Evolutionary conservation across 1,139 yeast genomes (phyloP).

Genomic region (Pneumocystis wakefieldiae): DNA sequence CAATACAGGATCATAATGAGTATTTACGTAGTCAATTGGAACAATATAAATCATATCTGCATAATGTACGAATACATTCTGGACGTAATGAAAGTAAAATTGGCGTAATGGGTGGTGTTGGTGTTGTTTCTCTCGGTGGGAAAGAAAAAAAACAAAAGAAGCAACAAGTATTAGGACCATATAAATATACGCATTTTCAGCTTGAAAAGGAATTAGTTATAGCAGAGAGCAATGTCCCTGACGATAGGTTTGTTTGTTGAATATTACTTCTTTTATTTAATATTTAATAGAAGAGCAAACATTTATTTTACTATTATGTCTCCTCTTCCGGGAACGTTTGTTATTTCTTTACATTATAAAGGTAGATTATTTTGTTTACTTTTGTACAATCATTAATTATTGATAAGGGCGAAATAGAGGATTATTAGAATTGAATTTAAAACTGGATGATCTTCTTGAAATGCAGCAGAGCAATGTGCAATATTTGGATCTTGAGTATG

Average conservation of each 20-base stretch:
- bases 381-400: background rate
- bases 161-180: slow-evolving; percentile 20
- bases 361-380: slow-evolving; percentile 14
- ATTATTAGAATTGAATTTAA: slow-evolving; percentile 22
- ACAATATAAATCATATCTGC: slow-evolving; percentile 26
- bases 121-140: slow-evolving; percentile 17
- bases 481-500: slow-evolving; percentile 23
- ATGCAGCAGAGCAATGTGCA: slow-evolving; percentile 21
- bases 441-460: slow-evolving; percentile 26
- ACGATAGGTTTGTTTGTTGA: slow-evolving; percentile 10
- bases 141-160: slow-evolving; percentile 15
- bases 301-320: slow-evolving; percentile 21
- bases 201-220: slow-evolving; percentile 23
- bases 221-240: slow-evolving; percentile 22
- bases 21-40: slow-evolving; percentile 26
- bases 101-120: slow-evolving; percentile 13
- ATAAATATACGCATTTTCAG: slow-evolving; percentile 23
- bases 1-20: slow-evolving; percentile 27
- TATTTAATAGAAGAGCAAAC: slow-evolving; percentile 8
- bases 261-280: slow-evolving; percentile 6
- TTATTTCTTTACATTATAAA: slow-evolving; percentile 23
- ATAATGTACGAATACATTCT: slow-evolving; percentile 27
- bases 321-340: slow-evolving; percentile 27
- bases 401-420: slow-evolving; percentile 19
- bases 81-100: slow-evolving; percentile 19